These are phyloP conservation scores for Rhodotorula glutinis DNA, from an alignment of 1,284 basidiomycete species.

Conservation along the genomic window DNA sequence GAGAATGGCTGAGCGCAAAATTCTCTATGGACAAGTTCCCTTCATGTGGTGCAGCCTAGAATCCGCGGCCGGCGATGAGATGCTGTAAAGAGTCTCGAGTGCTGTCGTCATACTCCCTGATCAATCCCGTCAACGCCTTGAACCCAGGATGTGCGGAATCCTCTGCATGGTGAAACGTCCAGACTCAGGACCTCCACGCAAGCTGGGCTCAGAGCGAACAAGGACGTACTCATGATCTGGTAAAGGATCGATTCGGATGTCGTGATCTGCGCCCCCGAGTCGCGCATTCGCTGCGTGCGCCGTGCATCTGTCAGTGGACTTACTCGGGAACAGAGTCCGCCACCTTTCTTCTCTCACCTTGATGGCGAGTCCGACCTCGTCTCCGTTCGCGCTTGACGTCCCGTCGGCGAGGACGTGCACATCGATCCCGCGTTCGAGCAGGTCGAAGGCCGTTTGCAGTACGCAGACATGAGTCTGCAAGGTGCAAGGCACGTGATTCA, in stretches of 20 bases:
- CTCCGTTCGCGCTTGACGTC: slow-evolving; percentile 70
- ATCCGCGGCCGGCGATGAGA: slow-evolving; percentile 38
- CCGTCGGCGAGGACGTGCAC: slow-evolving; percentile 77
- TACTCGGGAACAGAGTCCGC: too few relatives aligned
- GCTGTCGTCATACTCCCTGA: slow-evolving; percentile 70
- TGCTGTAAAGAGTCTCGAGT: slow-evolving; percentile 53
- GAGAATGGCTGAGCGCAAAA: too few relatives aligned
- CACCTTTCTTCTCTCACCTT: slow-evolving; percentile 32
- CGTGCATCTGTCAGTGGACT: too few relatives aligned
- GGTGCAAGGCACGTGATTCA: slow-evolving; percentile 25
- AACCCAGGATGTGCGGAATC: slow-evolving; percentile 68
- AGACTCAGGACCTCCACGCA: too few relatives aligned
- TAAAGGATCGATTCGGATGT: slow-evolving; percentile 80
- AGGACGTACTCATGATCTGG: slow-evolving; percentile 62
- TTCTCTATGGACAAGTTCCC: too few relatives aligned
- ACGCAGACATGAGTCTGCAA: slow-evolving; percentile 80
- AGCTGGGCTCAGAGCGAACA: not conserved
- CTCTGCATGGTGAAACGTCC: slow-evolving; percentile 50
- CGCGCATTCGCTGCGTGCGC: slow-evolving; percentile 58
- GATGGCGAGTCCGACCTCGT: slow-evolving; percentile 53
- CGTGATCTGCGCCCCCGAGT: slow-evolving; percentile 70
- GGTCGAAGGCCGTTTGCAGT: slow-evolving; percentile 51
- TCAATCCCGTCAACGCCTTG: slow-evolving; percentile 66
- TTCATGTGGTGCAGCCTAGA: too few relatives aligned
- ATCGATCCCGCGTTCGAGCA: slow-evolving; percentile 53